A percentile compares a stretch with the other conserved stretches of the same genome.
Conservation (phyloP, 495 filamentous ascomycete genomes). For the Astrocystis sublimbata region DNA sequence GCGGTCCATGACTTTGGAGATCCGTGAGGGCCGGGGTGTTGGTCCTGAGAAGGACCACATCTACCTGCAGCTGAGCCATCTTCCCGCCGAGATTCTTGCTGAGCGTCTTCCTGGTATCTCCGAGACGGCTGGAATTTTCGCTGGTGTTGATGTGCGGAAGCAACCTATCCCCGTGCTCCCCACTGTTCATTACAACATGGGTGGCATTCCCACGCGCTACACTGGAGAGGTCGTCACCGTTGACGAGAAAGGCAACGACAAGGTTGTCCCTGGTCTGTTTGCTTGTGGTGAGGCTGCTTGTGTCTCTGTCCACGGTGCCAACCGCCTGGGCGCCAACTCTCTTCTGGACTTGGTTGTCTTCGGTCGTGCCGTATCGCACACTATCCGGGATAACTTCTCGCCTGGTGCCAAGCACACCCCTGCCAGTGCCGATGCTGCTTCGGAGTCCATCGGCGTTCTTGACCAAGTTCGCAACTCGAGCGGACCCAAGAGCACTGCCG, state of each 20-base stretch:
- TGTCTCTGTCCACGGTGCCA: slow-evolving; percentile 96
- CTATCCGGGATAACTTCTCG: slow-evolving; percentile 85
- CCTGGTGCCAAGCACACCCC: slow-evolving; percentile 76
- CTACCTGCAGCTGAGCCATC: slow-evolving; percentile 93
- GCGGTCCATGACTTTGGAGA: slow-evolving; percentile 96
- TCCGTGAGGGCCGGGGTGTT: slow-evolving; percentile 93
- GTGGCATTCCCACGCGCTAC: slow-evolving; percentile 95
- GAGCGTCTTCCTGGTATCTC: slow-evolving; percentile 98
- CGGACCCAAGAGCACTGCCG: slow-evolving; percentile 81
- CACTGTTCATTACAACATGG: slow-evolving; percentile 99
- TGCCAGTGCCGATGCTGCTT: slow-evolving; percentile 78
- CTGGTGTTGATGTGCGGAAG: slow-evolving; percentile 94
- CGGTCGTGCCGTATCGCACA: slow-evolving; percentile 93
- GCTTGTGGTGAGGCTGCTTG: slow-evolving; percentile 96
- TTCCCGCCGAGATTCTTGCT: slow-evolving; percentile 85
- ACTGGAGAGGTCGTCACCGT: slow-evolving; percentile 91
- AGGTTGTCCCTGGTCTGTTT: slow-evolving; percentile 93
- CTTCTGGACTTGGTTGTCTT: slow-evolving; percentile 97
- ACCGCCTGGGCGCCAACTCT: slow-evolving; percentile 96
- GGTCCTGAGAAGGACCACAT: slow-evolving; percentile 96
- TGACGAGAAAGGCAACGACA: slow-evolving; percentile 79
- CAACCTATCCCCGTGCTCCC: slow-evolving; percentile 96
- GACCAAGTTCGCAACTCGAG: slow-evolving; percentile 81
- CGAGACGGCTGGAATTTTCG: slow-evolving; percentile 94
- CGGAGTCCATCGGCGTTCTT: slow-evolving; percentile 80